phyloP scores from a whole-genome alignment of 495 filamentous ascomycete genomes.

The Hypoxylon fuscum region DNA sequence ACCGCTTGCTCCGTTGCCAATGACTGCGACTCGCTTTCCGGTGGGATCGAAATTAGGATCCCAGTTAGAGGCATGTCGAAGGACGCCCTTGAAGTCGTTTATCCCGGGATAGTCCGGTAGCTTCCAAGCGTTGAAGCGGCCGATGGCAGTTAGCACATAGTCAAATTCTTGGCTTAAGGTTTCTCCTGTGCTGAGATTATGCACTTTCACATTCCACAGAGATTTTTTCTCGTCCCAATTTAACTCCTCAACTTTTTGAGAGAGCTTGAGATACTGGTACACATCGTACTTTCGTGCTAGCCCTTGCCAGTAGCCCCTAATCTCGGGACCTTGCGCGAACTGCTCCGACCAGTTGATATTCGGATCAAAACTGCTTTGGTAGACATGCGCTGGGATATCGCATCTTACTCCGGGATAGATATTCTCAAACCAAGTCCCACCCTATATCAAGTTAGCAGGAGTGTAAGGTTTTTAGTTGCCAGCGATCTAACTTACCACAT shows the following conservation, averaged over 20 bases:
- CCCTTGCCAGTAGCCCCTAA: slow-evolving; percentile 70
- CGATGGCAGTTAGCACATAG: slow-evolving; percentile 64
- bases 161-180: slow-evolving; percentile 50
- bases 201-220: slow-evolving; percentile 60
- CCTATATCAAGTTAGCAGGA: slow-evolving; percentile 41
- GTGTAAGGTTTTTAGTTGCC: neutral
- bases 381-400: slow-evolving; percentile 77
- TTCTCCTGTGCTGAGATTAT: slow-evolving; percentile 45
- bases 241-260: slow-evolving; percentile 60
- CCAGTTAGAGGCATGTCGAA: slow-evolving; percentile 62
- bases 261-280: slow-evolving; percentile 61
- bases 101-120: slow-evolving; percentile 66
- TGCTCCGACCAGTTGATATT: slow-evolving; percentile 73
- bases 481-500: slow-evolving; percentile 52
- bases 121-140: slow-evolving; percentile 65
- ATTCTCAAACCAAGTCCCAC: slow-evolving; percentile 79
- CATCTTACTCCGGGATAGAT: slow-evolving; percentile 74
- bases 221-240: slow-evolving; percentile 61
- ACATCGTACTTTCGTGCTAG: slow-evolving; percentile 69
- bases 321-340: slow-evolving; percentile 71
- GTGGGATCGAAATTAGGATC: slow-evolving; percentile 60
- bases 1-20: slow-evolving; percentile 67
- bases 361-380: slow-evolving; percentile 71
- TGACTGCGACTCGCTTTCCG: slow-evolving; percentile 62
- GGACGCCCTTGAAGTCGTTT: slow-evolving; percentile 62